Base-by-base conservation (phyloP, 2,329 filamentous ascomycete species). In the Dactylellina haptotyla region DNA sequence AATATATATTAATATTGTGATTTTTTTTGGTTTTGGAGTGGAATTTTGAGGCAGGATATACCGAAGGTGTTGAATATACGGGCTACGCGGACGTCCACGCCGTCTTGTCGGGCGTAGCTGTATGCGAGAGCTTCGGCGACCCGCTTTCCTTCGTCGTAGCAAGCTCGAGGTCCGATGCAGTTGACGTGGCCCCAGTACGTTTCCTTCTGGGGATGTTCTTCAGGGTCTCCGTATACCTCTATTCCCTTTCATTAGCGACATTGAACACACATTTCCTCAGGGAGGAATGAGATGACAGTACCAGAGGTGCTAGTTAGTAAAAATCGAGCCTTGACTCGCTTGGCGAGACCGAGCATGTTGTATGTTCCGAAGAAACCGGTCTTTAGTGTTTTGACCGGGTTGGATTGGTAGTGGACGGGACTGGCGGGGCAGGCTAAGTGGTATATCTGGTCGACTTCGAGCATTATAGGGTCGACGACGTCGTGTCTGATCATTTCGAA, bases 121-220 rank as follows among this genome's bases (percentile, higher is more conserved):
- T 81, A 83, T 9, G 77, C 79, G 0, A 83, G 78, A 3, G 81
- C 78, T 71, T 83, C 82, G 6, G 80, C 78, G 1, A 80, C 80
- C 14, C 81, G 77, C 61, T 83, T 83, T 1, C 81, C 81, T 75
- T 83, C 82, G 51, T 83, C 82, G 39, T 82, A 83, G 74, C 82
- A 83, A 0, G 82, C 78, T 0, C 82, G 79, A 0, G 81, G 80
- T 1, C 82, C 82, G 66, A 82, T 80, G 41, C 80, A 80, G 58
- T 82, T 83, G 16, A 82, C 81, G 39, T 83, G 81, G 4, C 82
- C 82, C 75, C 80, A 79, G 58, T 83, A 82, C 0, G 70, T 76
- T 75, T 81, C 77, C 26, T 76, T 76, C 58, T 80, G 79, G 14
- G 79, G 79, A 54, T 79, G 78, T n/a, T 79, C 76, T 25, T 77